These are phyloP conservation scores for Pseudotsuga menziesii DNA, from an alignment of 75 land plant species.

Conservation along the genomic window DNA sequence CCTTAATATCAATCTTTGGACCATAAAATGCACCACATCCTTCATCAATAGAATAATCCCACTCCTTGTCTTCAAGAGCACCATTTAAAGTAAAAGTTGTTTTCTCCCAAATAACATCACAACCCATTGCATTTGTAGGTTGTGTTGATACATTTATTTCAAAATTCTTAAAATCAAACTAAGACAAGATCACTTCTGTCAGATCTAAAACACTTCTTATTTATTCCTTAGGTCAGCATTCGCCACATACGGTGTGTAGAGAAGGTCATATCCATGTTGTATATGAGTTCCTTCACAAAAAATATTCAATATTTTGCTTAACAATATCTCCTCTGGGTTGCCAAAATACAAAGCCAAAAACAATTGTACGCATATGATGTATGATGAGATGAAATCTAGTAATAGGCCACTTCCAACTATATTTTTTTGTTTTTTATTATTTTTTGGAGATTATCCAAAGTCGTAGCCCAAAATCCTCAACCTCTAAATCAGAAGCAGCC, in stretches of 20 bases:
- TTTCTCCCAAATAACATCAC: conserved; percentile 92
- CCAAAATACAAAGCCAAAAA: conserved; percentile 97
- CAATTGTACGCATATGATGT: conserved; percentile 83
- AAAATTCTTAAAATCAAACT: conserved; percentile 85
- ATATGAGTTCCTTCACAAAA: conserved; percentile 78
- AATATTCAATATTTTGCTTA: conserved; percentile 82
- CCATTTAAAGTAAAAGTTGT: conserved; percentile 83
- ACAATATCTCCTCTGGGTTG: conserved; percentile 98
- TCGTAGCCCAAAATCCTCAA: too few relatives aligned
- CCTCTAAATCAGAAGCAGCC: too few relatives aligned
- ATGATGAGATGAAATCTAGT: not conserved
- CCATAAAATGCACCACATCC: conserved; percentile 99
- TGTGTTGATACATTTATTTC: conserved; percentile 88
- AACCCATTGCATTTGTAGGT: conserved; percentile 90
- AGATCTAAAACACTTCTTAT: conserved; percentile 88
- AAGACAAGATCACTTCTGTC: conserved; percentile 76
- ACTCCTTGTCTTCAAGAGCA: conserved; percentile 91
- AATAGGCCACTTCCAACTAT: too few relatives aligned
- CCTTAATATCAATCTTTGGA: conserved; percentile 96
- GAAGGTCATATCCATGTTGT: conserved; percentile 72
- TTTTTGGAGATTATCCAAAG: too few relatives aligned
- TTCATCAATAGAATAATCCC: conserved; percentile 87
- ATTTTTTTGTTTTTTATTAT: too few relatives aligned
- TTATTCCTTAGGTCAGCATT: conserved; percentile 87
- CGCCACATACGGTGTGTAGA: conserved; percentile 99